Conservation (phyloP, 2,329 filamentous ascomycete genomes). For the Parasarocladium wereldwijsianum region DNA sequence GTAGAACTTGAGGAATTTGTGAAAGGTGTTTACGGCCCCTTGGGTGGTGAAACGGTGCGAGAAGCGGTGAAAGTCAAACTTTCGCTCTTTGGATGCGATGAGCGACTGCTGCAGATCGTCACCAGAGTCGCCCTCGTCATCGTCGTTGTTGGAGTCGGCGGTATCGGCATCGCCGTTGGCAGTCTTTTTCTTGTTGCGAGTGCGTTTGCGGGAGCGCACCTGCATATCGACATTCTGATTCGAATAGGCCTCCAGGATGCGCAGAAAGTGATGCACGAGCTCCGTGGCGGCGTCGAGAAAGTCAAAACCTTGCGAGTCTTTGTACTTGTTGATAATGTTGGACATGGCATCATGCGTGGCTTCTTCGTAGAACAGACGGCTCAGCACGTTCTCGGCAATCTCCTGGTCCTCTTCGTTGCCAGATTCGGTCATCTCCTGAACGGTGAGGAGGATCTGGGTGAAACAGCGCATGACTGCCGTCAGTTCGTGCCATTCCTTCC, state of each 20-base stretch:
- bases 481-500: conserved; percentile 77
- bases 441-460: conserved; percentile 81
- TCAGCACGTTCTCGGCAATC: conserved; percentile 93
- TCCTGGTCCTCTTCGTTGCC: conserved; percentile 86
- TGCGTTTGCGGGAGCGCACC: conserved; percentile 65
- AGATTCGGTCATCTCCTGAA: conserved; percentile 83
- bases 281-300: conserved; percentile 90
- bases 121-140: conserved; percentile 49
- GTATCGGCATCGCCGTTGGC: conserved; percentile 20
- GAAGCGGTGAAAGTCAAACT: conserved; percentile 86
- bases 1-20: conserved; percentile 67
- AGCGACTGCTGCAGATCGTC: conserved; percentile 62
- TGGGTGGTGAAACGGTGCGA: conserved; percentile 69
- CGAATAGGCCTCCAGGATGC: conserved; percentile 82
- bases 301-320: conserved; percentile 83
- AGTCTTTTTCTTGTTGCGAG: conserved; percentile 58
- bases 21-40: conserved; percentile 76
- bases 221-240: conserved; percentile 93
- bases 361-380: conserved; percentile 96
- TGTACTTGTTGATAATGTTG: conserved; percentile 70
- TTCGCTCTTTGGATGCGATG: conserved; percentile 62
- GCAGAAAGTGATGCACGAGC: conserved; percentile 77
- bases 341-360: conserved; percentile 80
- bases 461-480: conserved; percentile 87
- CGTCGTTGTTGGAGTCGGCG: conserved; percentile 27